phyloP scores from a whole-genome alignment of 2,329 filamentous ascomycete genomes.

The Rhynchosporium agropyri region DNA sequence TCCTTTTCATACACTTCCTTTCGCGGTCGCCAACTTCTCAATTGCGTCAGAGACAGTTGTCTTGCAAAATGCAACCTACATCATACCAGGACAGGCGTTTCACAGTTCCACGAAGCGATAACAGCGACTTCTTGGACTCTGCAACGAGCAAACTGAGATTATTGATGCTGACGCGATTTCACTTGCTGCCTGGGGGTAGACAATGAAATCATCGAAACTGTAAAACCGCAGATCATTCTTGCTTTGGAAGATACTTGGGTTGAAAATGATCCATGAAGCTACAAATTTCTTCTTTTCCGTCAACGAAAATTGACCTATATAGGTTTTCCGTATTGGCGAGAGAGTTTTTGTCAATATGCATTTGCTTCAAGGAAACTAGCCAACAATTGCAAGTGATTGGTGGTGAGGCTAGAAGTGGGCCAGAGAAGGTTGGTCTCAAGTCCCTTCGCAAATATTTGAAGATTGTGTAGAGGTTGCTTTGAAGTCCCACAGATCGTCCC shows the following conservation, averaged over 20 bases:
- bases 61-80: constrained; percentile 1
- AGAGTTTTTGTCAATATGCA: too few species aligned
- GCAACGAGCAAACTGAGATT: background rate
- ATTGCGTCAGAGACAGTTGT: background rate
- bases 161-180: constrained; percentile 5
- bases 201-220: background rate
- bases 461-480: background rate
- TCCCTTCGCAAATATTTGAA: background rate
- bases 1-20: background rate
- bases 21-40: background rate
- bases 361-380: too few species aligned
- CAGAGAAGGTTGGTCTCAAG: background rate
- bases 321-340: too few species aligned
- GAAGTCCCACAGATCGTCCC: background rate
- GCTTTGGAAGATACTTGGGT: background rate
- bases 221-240: background rate
- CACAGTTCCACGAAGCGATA: background rate
- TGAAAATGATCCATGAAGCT: background rate
- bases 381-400: too few species aligned
- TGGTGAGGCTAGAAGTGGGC: background rate
- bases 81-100: background rate
- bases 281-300: too few species aligned
- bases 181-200: background rate
- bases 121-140: background rate
- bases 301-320: too few species aligned